Evolutionary conservation across 495 filamentous ascomycete species (phyloP).

Genomic region (Daldinia decipiens): DNA sequence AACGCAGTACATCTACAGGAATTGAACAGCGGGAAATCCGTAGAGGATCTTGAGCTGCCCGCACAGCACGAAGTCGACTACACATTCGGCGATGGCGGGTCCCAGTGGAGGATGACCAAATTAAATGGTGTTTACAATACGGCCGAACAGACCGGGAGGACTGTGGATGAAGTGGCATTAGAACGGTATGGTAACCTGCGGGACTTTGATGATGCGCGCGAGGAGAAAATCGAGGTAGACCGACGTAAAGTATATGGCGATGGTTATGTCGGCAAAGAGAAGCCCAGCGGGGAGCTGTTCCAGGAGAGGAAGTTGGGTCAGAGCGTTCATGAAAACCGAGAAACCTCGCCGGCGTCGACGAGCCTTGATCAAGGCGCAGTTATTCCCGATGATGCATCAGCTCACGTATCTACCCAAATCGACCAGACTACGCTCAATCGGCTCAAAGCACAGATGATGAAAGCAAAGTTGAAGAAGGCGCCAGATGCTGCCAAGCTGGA

Average conservation of each 20-base stretch:
- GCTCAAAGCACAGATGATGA: slow-evolving; percentile 92
- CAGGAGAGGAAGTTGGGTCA: slow-evolving; percentile 66
- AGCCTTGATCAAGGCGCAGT: slow-evolving; percentile 55
- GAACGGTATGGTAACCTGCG: slow-evolving; percentile 84
- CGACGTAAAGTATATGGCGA: slow-evolving; percentile 84
- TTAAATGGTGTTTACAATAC: slow-evolving; percentile 85
- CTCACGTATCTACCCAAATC: slow-evolving; percentile 59
- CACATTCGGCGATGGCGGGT: slow-evolving; percentile 88
- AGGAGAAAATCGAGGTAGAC: slow-evolving; percentile 94
- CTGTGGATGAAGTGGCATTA: slow-evolving; percentile 81
- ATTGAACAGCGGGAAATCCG: slow-evolving; percentile 54
- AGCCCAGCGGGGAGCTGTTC: slow-evolving; percentile 88
- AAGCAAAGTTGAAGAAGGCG: slow-evolving; percentile 82
- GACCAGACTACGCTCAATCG: slow-evolving; percentile 86
- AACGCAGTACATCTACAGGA: slow-evolving; percentile 74
- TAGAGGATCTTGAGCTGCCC: slow-evolving; percentile 59
- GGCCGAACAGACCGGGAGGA: slow-evolving; percentile 74
- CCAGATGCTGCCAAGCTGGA: slow-evolving; percentile 83
- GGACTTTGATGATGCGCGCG: slow-evolving; percentile 91
- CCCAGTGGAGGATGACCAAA: slow-evolving; percentile 95
- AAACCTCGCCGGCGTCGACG: slow-evolving; percentile 50
- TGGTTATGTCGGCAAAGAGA: slow-evolving; percentile 86
- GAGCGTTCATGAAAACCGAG: slow-evolving; percentile 59
- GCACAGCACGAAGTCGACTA: slow-evolving; percentile 77
- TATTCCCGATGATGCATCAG: slow-evolving; percentile 55